A percentile compares a stretch with the other conserved stretches of the same genome.
Evolutionary conservation across 441 rosid species (phyloP).

Genomic region (Croton laevigatus): DNA sequence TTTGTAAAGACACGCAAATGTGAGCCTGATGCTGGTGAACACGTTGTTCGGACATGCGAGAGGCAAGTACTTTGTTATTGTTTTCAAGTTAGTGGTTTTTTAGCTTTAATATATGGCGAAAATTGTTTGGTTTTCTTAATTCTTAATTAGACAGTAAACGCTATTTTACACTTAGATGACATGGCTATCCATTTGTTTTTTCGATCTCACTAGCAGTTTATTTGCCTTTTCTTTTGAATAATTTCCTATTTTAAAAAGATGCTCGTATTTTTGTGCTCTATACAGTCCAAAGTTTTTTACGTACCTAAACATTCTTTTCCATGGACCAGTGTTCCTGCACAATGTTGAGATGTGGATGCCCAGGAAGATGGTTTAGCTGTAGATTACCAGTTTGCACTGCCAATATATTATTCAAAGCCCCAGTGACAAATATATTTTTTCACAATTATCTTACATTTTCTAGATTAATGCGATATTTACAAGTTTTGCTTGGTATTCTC

Average conservation of each 20-base stretch:
- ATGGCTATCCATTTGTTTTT: neutral
- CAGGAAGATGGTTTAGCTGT: neutral
- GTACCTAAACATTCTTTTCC: no score
- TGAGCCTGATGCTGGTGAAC: conserved; percentile 70
- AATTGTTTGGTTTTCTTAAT: neutral
- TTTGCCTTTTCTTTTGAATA: no score
- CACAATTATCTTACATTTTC: neutral
- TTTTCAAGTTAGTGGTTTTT: neutral
- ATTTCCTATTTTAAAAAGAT: no score
- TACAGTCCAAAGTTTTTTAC: no score
- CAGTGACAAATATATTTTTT: no score
- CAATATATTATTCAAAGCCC: neutral
- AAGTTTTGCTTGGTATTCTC: neutral
- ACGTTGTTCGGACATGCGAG: conserved; percentile 72
- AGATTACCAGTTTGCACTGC: neutral
- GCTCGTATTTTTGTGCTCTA: no score
- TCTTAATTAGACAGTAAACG: neutral
- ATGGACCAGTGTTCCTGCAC: no score
- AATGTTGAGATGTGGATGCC: no score
- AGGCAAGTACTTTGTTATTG: conserved; percentile 38
- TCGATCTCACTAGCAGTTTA: neutral
- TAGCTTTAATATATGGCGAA: neutral
- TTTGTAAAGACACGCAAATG: conserved; percentile 79
- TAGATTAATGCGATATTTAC: neutral
- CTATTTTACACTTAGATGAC: neutral